Base-by-base conservation (phyloP, 2,329 filamentous ascomycete genomes). In the Colletotrichum echinochloae region DNA sequence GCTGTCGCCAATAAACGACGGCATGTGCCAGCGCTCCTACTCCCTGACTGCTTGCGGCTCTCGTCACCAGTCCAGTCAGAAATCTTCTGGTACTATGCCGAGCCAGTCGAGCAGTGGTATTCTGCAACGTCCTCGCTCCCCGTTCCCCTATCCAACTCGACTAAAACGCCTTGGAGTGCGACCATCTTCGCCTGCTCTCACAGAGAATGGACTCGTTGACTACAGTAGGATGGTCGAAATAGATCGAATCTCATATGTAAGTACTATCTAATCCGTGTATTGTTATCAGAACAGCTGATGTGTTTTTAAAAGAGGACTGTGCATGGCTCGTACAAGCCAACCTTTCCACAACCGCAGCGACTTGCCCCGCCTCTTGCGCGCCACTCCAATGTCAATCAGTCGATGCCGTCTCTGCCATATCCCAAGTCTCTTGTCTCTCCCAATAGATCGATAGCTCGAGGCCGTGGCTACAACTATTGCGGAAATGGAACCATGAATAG, bases 71-170 rank as follows among this genome's bases (percentile, higher is more conserved):
- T 82, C 83, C 12, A 84, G 84, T 33, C 82, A 84, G 65, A 83
- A 81, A 72, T 86, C 86, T 7, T 84, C 81, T 51, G 79, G 81
- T 6, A 87, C 84, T 33, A 76, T 87, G 51, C 82, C 85, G 70
- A 87, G 84, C 68, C 83, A 84, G 39, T 78, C 79, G 26, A 85
- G 85, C 57, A 77, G 77, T 28, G 76, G 76, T 54, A 77, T 79
- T 37, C 74, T 85, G 60, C 86, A 87, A 73, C 82, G 87, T n/a
- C 86, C 87, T 57, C 83, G 87, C 37, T 89, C 88, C 28, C 88
- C 88, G 1, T 89, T 87, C 71, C 86, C 86, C 28, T 89, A 90
- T 69, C 87, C 88, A 33, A 85, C 87, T 55, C 85, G 88, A 23
- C 78, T 89, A 41, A 88, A 84, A 75, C 84, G 88, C 26, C 87